phyloP scores from a whole-genome alignment of 1,139 yeast genomes.

The Geotrichum cucujoidarum region DNA sequence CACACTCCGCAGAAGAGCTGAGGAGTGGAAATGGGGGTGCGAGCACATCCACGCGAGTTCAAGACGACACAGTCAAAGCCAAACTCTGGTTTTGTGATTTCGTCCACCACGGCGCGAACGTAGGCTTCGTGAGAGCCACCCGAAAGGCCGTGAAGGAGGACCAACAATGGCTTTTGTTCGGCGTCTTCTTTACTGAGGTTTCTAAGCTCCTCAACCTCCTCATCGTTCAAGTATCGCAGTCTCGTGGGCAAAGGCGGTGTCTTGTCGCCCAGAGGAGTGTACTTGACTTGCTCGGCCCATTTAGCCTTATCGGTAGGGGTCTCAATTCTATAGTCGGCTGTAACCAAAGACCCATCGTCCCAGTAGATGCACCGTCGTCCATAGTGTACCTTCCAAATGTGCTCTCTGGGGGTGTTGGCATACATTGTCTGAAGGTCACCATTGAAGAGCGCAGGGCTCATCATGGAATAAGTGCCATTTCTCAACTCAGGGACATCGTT shows the following conservation, averaged over 20 bases:
- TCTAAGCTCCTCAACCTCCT: conserved; percentile 41
- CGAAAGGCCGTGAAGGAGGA: conserved; percentile 77
- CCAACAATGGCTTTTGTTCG: conserved; percentile 55
- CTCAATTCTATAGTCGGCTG: conserved; percentile 70
- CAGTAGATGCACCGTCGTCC: conserved; percentile 69
- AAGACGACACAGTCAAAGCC: conserved; percentile 66
- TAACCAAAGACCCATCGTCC: conserved; percentile 60
- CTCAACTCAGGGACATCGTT: conserved; percentile 44
- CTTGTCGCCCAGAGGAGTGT: conserved; percentile 53
- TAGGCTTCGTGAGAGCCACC: conserved; percentile 92
- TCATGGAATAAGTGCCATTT: conserved; percentile 31
- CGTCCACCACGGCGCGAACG: conserved; percentile 51
- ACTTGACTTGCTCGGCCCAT: conserved; percentile 47
- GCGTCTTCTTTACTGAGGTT: conserved; percentile 29
- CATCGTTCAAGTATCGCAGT: conserved; percentile 60
- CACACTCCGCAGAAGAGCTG: conserved; percentile 69
- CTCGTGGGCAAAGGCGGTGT: conserved; percentile 77
- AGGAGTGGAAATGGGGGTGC: conserved; percentile 72
- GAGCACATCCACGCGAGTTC: conserved; percentile 82
- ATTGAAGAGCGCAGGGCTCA: conserved; percentile 57
- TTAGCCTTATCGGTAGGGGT: conserved; percentile 45
- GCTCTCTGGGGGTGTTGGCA: conserved; percentile 51
- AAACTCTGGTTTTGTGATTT: conserved; percentile 23
- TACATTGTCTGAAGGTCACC: conserved; percentile 76
- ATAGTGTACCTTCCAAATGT: conserved; percentile 55